Conservation (phyloP, 2,329 filamentous ascomycete species). For the Thielaviopsis populi region DNA sequence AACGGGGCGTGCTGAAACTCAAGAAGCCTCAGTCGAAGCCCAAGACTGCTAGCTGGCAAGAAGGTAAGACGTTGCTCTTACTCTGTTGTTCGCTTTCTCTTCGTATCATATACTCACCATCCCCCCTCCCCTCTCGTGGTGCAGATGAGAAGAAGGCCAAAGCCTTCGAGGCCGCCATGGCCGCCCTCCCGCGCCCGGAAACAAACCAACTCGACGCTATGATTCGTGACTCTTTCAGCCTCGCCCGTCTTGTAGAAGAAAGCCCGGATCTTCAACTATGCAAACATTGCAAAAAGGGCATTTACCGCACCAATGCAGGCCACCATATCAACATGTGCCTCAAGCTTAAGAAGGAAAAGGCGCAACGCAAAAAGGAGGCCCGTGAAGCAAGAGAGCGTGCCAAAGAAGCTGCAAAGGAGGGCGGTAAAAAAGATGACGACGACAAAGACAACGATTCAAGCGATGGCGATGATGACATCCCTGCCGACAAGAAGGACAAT, state of each 20-base stretch:
- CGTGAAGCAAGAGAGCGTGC: constrained; percentile 54
- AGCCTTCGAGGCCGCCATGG: constrained; percentile 28
- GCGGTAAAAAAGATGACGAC: constrained; percentile 36
- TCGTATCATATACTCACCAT: constrained; percentile 23
- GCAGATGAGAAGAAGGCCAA: constrained; percentile 42
- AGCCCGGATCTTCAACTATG: constrained; percentile 65
- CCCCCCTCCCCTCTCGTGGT: neutral
- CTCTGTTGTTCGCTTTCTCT: neutral
- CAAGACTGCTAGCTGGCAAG: constrained; percentile 45
- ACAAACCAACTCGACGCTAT: constrained; percentile 59
- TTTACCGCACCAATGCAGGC: constrained; percentile 59
- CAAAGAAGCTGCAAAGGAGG: constrained; percentile 44
- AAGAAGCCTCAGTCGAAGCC: constrained; percentile 49
- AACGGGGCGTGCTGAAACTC: constrained; percentile 38
- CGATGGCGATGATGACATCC: constrained; percentile 30
- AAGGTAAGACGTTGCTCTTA: constrained; percentile 42
- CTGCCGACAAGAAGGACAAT: constrained; percentile 29
- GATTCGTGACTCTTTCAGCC: constrained; percentile 64
- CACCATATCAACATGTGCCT: constrained; percentile 74
- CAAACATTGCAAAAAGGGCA: constrained; percentile 86
- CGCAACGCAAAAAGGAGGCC: constrained; percentile 60
- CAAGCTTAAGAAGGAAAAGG: constrained; percentile 69
- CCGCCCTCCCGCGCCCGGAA: constrained; percentile 38
- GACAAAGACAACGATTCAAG: constrained; percentile 35
- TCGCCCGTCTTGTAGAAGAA: constrained; percentile 69